A percentile compares a stretch with the other conserved stretches of the same genome.
phyloP scores from a whole-genome alignment of 257 asterid genomes.

The Gentiana macrophylla region DNA sequence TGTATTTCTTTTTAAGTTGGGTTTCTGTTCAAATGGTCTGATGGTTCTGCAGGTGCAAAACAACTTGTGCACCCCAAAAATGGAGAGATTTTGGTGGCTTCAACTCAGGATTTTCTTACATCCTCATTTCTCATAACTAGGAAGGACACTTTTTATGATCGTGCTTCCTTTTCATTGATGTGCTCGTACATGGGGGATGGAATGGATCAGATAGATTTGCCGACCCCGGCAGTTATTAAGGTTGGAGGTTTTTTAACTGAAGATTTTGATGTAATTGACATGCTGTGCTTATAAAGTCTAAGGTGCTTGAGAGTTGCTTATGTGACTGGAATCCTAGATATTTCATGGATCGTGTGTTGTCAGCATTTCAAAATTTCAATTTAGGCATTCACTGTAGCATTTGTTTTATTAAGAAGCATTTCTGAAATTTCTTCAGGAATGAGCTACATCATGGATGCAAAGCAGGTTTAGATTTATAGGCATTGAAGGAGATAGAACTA shows the following conservation, averaged over 20 bases:
- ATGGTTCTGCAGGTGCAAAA: slow-evolving; percentile 79
- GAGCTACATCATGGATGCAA: too few relatives aligned
- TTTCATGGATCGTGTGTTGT: too few relatives aligned
- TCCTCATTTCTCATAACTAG: slow-evolving; percentile 91
- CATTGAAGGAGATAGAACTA: too few relatives aligned
- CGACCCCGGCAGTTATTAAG: slow-evolving; percentile 79
- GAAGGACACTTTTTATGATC: slow-evolving; percentile 92
- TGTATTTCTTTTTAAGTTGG: background rate
- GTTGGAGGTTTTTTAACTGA: slow-evolving; percentile 15
- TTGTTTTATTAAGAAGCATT: too few relatives aligned
- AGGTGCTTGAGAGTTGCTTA: too few relatives aligned
- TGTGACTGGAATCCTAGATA: too few relatives aligned
- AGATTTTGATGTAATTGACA: too few relatives aligned
- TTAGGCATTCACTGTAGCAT: too few relatives aligned
- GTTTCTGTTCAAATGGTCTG: slow-evolving; percentile 8
- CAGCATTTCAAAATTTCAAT: too few relatives aligned
- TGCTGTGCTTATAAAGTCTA: too few relatives aligned
- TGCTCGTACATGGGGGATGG: slow-evolving; percentile 87
- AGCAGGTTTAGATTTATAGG: too few relatives aligned
- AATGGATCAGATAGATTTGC: slow-evolving; percentile 84
- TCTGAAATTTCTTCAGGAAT: too few relatives aligned
- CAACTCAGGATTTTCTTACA: slow-evolving; percentile 96
- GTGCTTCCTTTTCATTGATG: slow-evolving; percentile 80
- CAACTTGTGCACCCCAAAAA: slow-evolving; percentile 98
- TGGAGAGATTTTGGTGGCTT: slow-evolving; percentile 99